A percentile compares a stretch with the other conserved stretches of the same genome.
Evolutionary conservation across 768 basidiomycete genomes (phyloP).

Genomic region (Gloeostereum incarnatum): DNA sequence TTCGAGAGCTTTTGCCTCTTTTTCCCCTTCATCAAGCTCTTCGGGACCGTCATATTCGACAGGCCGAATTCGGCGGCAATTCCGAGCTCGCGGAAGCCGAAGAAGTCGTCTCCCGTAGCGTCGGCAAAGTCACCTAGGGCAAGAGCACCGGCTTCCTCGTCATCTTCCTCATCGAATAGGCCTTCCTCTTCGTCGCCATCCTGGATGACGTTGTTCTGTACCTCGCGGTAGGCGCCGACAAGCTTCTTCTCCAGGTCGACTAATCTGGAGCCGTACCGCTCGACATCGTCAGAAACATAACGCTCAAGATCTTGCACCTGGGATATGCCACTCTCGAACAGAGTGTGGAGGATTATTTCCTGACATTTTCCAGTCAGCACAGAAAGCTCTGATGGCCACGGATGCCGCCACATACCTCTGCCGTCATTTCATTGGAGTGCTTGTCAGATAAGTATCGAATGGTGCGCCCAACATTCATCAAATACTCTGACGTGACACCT

Average conservation of each 20-base stretch:
- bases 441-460: conserved; percentile 78
- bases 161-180: conserved; percentile 40
- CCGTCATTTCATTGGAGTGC: conserved; percentile 67
- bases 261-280: conserved; percentile 71
- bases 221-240: conserved; percentile 69
- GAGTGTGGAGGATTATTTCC: conserved; percentile 90
- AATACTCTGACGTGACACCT: conserved; percentile 70
- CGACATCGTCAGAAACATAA: conserved; percentile 84
- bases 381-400: too few species aligned
- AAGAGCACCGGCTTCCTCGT: conserved; percentile 30
- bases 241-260: conserved; percentile 82
- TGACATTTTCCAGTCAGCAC: conserved; percentile 17
- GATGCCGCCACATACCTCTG: conserved; percentile 56
- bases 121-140: conserved; percentile 82
- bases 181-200: conserved; percentile 38
- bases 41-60: conserved; percentile 69
- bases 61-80: conserved; percentile 83
- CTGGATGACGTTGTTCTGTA: conserved; percentile 10
- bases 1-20: conserved; percentile 28
- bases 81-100: conserved; percentile 81
- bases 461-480: conserved; percentile 80
- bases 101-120: conserved; percentile 84
- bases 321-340: conserved; percentile 83
- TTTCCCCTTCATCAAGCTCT: conserved; percentile 63
- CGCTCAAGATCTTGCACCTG: conserved; percentile 73